Evolutionary conservation across 2,329 filamentous ascomycete genomes (phyloP).

Genomic region (Plenodomus tracheiphilus): DNA sequence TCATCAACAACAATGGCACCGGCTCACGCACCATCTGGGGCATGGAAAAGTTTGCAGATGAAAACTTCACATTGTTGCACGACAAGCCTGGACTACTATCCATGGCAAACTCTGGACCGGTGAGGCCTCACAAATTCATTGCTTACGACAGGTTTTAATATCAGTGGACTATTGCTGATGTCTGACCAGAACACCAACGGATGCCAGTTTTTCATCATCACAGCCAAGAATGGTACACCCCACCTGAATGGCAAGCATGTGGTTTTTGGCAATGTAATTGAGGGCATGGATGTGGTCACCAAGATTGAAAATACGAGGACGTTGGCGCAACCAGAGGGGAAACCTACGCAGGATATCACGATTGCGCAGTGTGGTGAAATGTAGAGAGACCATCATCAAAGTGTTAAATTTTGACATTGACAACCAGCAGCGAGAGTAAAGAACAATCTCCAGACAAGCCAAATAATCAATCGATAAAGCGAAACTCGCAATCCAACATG

Average conservation of each 20-base stretch:
- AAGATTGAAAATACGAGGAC: slow-evolving; percentile 92
- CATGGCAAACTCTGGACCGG: slow-evolving; percentile 69
- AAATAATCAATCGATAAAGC: too few relatives aligned
- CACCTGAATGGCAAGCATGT: slow-evolving; percentile 94
- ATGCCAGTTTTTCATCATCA: slow-evolving; percentile 97
- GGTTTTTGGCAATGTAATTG: slow-evolving; percentile 88
- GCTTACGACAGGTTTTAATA: too few relatives aligned
- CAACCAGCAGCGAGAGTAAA: too few relatives aligned
- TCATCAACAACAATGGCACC: slow-evolving; percentile 89
- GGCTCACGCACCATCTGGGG: slow-evolving; percentile 89
- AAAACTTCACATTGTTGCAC: slow-evolving; percentile 84
- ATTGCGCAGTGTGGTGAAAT: slow-evolving; percentile 93
- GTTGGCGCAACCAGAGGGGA: slow-evolving; percentile 64
- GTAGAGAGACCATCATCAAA: slow-evolving; percentile 51
- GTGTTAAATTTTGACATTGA: too few relatives aligned
- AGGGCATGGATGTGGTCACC: slow-evolving; percentile 85
- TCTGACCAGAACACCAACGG: slow-evolving; percentile 89
- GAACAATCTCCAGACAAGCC: too few relatives aligned
- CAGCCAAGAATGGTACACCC: slow-evolving; percentile 69
- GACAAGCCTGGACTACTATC: slow-evolving; percentile 78
- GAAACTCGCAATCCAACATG: too few relatives aligned
- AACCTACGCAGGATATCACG: slow-evolving; percentile 81
- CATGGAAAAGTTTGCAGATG: slow-evolving; percentile 80
- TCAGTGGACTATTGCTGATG: not conserved
- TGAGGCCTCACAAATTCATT: slow-evolving; percentile 51